These are phyloP conservation scores for Mycena galericulata DNA, from an alignment of 768 basidiomycete genomes.

Conservation along the genomic window DNA sequence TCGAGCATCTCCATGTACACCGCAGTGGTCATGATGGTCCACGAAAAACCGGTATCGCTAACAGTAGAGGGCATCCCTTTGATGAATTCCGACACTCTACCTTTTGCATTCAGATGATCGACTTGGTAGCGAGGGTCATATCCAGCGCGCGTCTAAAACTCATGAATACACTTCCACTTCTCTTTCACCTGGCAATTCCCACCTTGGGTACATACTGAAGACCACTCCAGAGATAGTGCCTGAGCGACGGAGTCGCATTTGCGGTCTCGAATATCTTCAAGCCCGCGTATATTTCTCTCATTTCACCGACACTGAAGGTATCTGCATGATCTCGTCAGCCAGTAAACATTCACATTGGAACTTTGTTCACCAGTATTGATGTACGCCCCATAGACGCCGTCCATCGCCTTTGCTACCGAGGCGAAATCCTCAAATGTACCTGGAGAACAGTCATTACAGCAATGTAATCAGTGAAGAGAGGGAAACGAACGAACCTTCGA, in stretches of 20 bases:
- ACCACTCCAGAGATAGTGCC: conserved; percentile 57
- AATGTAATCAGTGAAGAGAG: not conserved
- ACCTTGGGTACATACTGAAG: conserved; percentile 59
- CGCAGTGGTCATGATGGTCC: conserved; percentile 52
- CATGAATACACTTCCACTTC: not conserved
- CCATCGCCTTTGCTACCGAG: conserved; percentile 44
- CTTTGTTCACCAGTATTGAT: conserved; percentile 47
- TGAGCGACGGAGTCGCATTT: conserved; percentile 44
- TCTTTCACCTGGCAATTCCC: not conserved
- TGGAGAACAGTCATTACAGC: not conserved
- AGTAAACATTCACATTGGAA: no score
- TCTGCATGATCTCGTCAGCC: not conserved
- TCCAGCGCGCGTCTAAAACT: conserved; percentile 30
- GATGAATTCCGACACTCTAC: conserved; percentile 53
- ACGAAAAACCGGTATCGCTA: conserved; percentile 46
- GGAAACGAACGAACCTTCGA: conserved; percentile 46
- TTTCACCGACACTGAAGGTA: conserved; percentile 55
- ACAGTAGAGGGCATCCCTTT: conserved; percentile 48
- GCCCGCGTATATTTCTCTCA: conserved; percentile 53
- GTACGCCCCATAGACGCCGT: conserved; percentile 55
- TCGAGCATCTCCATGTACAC: conserved; percentile 59
- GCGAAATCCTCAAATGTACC: conserved; percentile 46
- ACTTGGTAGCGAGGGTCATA: conserved; percentile 48
- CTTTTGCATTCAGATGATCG: conserved; percentile 57
- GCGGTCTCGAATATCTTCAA: conserved; percentile 57